These are phyloP conservation scores for Colletotrichum sojae DNA, from an alignment of 2,329 filamentous ascomycete species.

Conservation along the genomic window DNA sequence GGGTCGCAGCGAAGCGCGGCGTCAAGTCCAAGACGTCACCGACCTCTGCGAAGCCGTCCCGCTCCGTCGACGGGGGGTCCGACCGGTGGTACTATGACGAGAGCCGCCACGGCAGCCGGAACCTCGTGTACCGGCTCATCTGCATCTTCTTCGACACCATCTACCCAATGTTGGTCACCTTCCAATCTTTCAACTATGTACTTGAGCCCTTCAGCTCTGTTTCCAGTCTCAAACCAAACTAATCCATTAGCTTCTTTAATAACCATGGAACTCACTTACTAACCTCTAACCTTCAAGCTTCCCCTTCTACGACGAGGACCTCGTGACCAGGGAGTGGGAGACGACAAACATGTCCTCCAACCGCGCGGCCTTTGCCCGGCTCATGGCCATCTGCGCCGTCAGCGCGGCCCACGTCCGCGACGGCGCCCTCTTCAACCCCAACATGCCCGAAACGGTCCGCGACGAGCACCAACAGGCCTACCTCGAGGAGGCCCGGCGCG, in stretches of 20 bases:
- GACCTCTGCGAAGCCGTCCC: constrained; percentile 15
- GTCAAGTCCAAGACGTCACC: constrained; percentile 41
- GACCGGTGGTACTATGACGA: constrained; percentile 40
- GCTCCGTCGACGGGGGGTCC: constrained; percentile 9
- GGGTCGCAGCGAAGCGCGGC: constrained; percentile 40
- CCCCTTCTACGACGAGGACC: constrained; percentile 63
- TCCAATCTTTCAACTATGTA: no score
- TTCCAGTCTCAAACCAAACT: no score
- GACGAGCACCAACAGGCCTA: constrained; percentile 35
- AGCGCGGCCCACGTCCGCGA: constrained; percentile 64
- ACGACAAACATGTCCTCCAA: constrained; percentile 48
- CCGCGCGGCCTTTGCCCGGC: constrained; percentile 59
- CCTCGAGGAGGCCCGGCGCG: constrained; percentile 38
- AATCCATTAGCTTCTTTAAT: no score
- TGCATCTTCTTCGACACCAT: constrained; percentile 42
- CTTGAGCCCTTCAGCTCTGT: no score
- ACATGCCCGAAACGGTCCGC: constrained; percentile 43
- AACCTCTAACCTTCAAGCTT: constrained; percentile 46
- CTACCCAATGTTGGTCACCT: constrained; percentile 39
- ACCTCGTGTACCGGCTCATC: constrained; percentile 34
- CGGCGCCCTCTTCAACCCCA: constrained; percentile 61
- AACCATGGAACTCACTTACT: background rate
- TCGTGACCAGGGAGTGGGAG: constrained; percentile 60
- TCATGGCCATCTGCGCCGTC: constrained; percentile 67
- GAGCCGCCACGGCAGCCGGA: constrained; percentile 34